phyloP scores from a whole-genome alignment of 352 stramenopile species.

The Phytophthora hibernalis region DNA sequence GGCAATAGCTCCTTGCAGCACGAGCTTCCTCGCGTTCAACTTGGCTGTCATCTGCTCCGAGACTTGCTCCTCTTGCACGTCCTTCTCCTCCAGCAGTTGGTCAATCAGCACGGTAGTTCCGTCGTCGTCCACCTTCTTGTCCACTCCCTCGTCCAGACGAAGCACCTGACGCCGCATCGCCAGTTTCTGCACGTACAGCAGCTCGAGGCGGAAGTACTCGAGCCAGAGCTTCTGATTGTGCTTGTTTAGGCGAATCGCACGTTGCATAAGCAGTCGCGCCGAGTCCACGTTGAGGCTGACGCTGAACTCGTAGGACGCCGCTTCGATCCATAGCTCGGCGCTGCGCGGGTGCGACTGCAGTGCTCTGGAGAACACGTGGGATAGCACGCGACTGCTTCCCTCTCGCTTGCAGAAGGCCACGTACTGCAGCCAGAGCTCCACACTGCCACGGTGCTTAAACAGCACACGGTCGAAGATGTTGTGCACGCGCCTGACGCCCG shows the following conservation, averaged over 20 bases:
- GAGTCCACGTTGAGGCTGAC: conserved; percentile 87
- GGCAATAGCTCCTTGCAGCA: conserved; percentile 85
- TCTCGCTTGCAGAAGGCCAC: conserved; percentile 88
- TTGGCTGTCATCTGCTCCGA: conserved; percentile 54
- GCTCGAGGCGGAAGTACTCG: conserved; percentile 92
- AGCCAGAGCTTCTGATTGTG: conserved; percentile 85
- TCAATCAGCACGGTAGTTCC: conserved; percentile 63
- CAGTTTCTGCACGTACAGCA: conserved; percentile 93
- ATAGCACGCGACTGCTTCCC: conserved; percentile 72
- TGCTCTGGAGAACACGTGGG: conserved; percentile 84
- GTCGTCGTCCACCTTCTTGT: conserved; percentile 23
- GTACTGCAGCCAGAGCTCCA: conserved; percentile 93
- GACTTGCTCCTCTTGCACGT: conserved; percentile 36
- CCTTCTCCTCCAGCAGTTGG: conserved; percentile 62
- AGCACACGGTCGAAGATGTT: conserved; percentile 89
- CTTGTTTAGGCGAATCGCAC: conserved; percentile 92
- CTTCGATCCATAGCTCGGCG: conserved; percentile 91
- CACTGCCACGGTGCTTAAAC: conserved; percentile 87
- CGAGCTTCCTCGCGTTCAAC: conserved; percentile 65
- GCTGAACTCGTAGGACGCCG: conserved; percentile 91
- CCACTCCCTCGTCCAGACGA: conserved; percentile 58
- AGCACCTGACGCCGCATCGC: conserved; percentile 81
- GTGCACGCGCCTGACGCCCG: conserved; percentile 76
- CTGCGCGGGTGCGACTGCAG: conserved; percentile 89
- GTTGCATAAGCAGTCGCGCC: conserved; percentile 91